Conservation (phyloP, 1,284 basidiomycete species). For the Amylostereum areolatum region DNA sequence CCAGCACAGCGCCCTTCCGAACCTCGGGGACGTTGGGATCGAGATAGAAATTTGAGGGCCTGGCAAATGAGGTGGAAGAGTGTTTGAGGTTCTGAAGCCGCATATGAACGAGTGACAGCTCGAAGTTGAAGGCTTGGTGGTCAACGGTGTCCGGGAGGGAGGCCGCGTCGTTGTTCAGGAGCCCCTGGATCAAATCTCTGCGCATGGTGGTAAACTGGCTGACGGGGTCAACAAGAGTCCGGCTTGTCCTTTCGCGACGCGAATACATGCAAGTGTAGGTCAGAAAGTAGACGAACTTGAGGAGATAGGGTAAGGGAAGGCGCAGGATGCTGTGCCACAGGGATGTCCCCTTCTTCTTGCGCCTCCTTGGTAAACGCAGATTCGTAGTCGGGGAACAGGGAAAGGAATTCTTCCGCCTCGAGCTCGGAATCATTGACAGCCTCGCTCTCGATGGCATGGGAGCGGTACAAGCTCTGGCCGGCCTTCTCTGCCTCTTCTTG, state of each 20-base stretch:
- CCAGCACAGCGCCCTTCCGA: conserved; percentile 49
- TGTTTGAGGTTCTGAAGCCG: conserved; percentile 26
- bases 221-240: conserved; percentile 1
- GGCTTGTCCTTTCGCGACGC: conserved; percentile 3
- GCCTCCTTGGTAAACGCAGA: conserved; percentile 40
- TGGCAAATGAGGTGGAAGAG: conserved; percentile 10
- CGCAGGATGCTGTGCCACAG: neutral
- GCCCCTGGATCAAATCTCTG: conserved; percentile 15
- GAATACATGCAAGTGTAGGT: conserved; percentile 33
- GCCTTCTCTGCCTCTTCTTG: conserved; percentile 63
- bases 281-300: conserved; percentile 24
- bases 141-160: conserved; percentile 43
- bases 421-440: conserved; percentile 65
- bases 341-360: neutral
- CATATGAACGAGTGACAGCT: conserved; percentile 37
- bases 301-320: conserved; percentile 6
- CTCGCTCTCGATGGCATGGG: conserved; percentile 53
- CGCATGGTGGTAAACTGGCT: conserved; percentile 4
- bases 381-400: conserved; percentile 82
- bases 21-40: conserved; percentile 71
- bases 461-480: conserved; percentile 77
- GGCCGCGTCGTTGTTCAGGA: conserved; percentile 26
- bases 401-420: conserved; percentile 78
- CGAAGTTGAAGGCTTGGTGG: conserved; percentile 38
- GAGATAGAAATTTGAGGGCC: conserved; percentile 72